Percentiles rank a stretch among this genome's conserved stretches.
Evolutionary conservation across 2,329 filamentous ascomycete species (phyloP).

Genomic region (Aspergillus sp.): DNA sequence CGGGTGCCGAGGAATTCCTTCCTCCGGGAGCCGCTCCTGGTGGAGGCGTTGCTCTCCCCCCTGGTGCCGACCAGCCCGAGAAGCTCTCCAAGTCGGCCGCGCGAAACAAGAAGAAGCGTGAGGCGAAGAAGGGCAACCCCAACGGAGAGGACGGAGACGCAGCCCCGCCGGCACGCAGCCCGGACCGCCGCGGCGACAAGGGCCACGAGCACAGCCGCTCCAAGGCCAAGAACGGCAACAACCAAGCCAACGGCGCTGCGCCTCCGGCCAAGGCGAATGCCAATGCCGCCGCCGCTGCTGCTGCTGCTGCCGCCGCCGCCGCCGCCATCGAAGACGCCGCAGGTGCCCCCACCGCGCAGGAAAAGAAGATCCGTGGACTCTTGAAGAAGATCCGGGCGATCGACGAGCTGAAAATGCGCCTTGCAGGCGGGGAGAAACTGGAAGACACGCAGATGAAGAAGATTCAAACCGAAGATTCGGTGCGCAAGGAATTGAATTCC

Average conservation of each 20-base stretch:
- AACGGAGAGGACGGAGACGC: conserved; percentile 54
- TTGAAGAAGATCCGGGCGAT: conserved; percentile 98
- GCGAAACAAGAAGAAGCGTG: conserved; percentile 99
- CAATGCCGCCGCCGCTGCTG: conserved; percentile 19
- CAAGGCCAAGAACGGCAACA: conserved; percentile 35
- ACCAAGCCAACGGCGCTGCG: conserved; percentile 19
- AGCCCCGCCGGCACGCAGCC: conserved; percentile 53
- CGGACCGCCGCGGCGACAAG: conserved; percentile 61
- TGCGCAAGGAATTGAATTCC: conserved; percentile 76
- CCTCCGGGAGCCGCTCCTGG: conserved; percentile 69
- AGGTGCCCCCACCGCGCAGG: conserved; percentile 62
- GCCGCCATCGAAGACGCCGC: conserved; percentile 25
- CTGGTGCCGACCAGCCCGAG: conserved; percentile 62
- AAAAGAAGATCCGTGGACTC: conserved; percentile 91
- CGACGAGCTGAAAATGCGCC: conserved; percentile 95
- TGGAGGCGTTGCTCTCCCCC: conserved; percentile 64
- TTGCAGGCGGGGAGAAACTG: conserved; percentile 90
- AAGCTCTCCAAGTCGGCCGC: conserved; percentile 77
- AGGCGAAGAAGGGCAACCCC: conserved; percentile 90
- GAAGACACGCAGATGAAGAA: conserved; percentile 99
- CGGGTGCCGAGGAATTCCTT: conserved; percentile 70
- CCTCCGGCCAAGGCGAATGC: conserved; percentile 31
- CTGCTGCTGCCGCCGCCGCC: conserved; percentile 52
- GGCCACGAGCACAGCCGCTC: conserved; percentile 56
- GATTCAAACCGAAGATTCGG: conserved; percentile 82